phyloP scores from a whole-genome alignment of 2,329 filamentous ascomycete species.

The Daldinia sp. region DNA sequence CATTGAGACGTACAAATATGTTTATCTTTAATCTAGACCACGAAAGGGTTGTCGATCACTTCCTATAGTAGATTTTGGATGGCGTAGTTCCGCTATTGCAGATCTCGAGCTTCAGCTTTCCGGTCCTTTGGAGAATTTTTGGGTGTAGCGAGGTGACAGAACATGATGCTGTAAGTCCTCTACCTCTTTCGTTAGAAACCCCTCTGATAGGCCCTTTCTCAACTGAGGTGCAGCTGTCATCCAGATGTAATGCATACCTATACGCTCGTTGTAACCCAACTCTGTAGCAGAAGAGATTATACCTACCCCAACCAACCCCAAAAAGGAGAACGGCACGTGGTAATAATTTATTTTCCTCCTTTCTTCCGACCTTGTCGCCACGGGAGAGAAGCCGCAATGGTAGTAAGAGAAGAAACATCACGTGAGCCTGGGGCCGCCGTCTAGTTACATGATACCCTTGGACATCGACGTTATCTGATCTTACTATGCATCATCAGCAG shows the following conservation, averaged over 20 bases:
- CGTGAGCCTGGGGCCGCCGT: conserved; percentile 16
- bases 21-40: conserved; percentile 33
- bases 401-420: conserved; percentile 20
- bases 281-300: conserved; percentile 2
- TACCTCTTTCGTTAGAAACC: neutral
- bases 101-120: conserved; percentile 23
- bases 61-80: conserved; percentile 24
- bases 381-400: conserved; percentile 37
- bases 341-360: conserved; percentile 38
- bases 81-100: conserved; percentile 27
- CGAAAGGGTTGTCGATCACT: conserved; percentile 30
- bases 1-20: conserved; percentile 22
- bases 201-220: conserved; percentile 13
- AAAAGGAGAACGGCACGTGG: conserved; percentile 37
- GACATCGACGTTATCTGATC: conserved; percentile 17
- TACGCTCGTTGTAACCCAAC: conserved; percentile 19
- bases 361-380: conserved; percentile 38
- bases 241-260: conserved; percentile 18
- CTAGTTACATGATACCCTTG: conserved; percentile 18
- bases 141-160: conserved; percentile 3
- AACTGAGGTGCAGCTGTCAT: conserved; percentile 34
- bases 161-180: conserved; percentile 7
- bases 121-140: conserved; percentile 20
- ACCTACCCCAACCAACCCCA: conserved; percentile 29
- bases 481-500: conserved; percentile 16